Conservation (phyloP, 257 asterid species). For the Solanum megistacrolobum region DNA sequence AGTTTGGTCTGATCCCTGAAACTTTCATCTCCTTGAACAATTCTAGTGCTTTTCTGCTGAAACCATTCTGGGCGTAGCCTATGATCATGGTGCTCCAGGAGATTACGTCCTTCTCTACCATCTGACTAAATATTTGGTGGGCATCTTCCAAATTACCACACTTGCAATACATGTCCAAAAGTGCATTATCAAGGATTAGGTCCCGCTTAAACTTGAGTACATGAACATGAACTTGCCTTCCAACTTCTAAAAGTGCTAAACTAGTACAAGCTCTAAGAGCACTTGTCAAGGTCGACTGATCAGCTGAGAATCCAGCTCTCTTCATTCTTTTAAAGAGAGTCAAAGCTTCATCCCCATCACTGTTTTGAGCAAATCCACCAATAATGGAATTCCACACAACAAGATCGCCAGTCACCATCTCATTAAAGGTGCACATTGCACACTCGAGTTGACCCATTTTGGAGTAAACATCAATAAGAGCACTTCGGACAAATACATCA, state of each 20-base stretch:
- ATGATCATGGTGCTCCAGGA: constrained; percentile 97
- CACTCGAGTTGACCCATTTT: constrained; percentile 47
- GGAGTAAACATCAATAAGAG: constrained; percentile 62
- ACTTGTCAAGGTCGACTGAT: constrained; percentile 69
- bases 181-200: constrained; percentile 75
- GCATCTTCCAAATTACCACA: constrained; percentile 78
- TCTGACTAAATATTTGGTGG: constrained; percentile 35
- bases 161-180: constrained; percentile 86
- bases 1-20: constrained; percentile 49
- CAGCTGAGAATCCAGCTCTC: constrained; percentile 46
- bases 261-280: constrained; percentile 79
- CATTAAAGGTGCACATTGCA: constrained; percentile 46
- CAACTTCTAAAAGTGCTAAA: constrained; percentile 73
- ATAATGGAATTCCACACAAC: constrained; percentile 86
- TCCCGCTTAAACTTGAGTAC: constrained; percentile 63
- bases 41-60: constrained; percentile 58
- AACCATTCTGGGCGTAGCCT: constrained; percentile 91
- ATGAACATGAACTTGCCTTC: constrained; percentile 80
- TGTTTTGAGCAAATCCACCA: constrained; percentile 89
- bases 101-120: constrained; percentile 68
- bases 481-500: constrained; percentile 82
- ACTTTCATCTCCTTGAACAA: constrained; percentile 56
- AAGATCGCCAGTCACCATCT: constrained; percentile 60
- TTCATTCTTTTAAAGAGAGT: constrained; percentile 68
- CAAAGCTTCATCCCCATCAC: constrained; percentile 64